Conservation (phyloP, 805 yeast genomes). For the Candida schatavii region DNA sequence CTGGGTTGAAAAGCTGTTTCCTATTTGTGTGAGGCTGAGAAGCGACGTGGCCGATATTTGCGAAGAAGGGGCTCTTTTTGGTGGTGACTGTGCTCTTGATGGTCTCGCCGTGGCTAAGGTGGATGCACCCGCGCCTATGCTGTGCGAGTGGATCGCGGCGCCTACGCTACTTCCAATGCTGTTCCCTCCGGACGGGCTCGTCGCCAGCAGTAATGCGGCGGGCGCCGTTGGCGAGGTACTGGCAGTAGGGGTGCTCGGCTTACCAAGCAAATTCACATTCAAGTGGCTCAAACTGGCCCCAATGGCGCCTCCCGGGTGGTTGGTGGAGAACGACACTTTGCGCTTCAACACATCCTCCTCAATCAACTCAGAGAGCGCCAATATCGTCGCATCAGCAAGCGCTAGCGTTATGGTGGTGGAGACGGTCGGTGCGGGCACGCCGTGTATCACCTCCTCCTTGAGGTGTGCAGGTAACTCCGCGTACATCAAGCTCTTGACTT, state of each 20-base stretch:
- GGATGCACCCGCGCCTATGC: not conserved
- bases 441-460: constrained; percentile 64
- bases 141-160: not conserved
- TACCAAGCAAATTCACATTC: constrained; percentile 15
- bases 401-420: constrained; percentile 76
- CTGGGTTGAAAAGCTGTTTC: not conserved
- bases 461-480: constrained; percentile 60
- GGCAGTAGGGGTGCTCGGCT: not conserved
- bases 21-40: not conserved
- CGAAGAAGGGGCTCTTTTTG: not conserved
- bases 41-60: not conserved
- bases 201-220: not conserved
- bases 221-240: not conserved
- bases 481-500: constrained; percentile 50
- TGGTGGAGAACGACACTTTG: constrained; percentile 55
- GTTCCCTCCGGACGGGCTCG: too few relatives aligned
- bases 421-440: constrained; percentile 84
- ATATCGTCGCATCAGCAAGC: constrained; percentile 73
- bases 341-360: constrained; percentile 55
- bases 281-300: constrained; percentile 50
- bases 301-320: constrained; percentile 92
- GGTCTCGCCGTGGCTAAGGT: not conserved
- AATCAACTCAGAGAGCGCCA: constrained; percentile 69
- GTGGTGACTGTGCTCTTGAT: not conserved
- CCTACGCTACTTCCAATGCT: too few relatives aligned